These are phyloP conservation scores for Eurotiales sp. DNA, from an alignment of 2,329 filamentous ascomycete species.

Conservation along the genomic window DNA sequence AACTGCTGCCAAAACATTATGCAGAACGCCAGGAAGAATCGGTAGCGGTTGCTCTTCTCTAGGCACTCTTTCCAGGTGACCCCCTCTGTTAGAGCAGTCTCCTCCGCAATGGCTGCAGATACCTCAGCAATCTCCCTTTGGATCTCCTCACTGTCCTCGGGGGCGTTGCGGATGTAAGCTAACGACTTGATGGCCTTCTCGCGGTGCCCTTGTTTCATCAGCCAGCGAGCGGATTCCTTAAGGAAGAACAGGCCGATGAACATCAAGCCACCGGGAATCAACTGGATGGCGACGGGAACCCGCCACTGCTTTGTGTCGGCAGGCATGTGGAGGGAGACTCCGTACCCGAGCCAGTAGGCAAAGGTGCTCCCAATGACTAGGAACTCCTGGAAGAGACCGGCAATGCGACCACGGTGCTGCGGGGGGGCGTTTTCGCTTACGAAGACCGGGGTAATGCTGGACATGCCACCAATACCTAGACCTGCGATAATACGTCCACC, in stretches of 20 bases:
- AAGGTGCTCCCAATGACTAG: slow-evolving; percentile 44
- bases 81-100: slow-evolving; percentile 37
- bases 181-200: slow-evolving; percentile 41
- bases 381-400: slow-evolving; percentile 36
- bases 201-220: slow-evolving; percentile 50
- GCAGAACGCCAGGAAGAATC: slow-evolving; percentile 33
- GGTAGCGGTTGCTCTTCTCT: slow-evolving; percentile 34
- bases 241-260: slow-evolving; percentile 49
- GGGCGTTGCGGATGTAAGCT: slow-evolving; percentile 34
- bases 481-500: slow-evolving; percentile 36
- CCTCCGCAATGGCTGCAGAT: slow-evolving; percentile 39
- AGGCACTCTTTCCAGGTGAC: slow-evolving; percentile 41
- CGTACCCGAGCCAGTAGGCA: slow-evolving; percentile 53
- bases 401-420: slow-evolving; percentile 30
- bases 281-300: slow-evolving; percentile 51
- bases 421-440: slow-evolving; percentile 34
- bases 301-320: slow-evolving; percentile 50
- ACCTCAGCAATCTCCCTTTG: slow-evolving; percentile 37
- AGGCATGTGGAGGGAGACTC: slow-evolving; percentile 44
- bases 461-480: slow-evolving; percentile 37
- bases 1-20: slow-evolving; percentile 43
- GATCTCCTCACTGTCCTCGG: slow-evolving; percentile 23
- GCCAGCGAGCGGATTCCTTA: slow-evolving; percentile 52
- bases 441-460: slow-evolving; percentile 35
- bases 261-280: slow-evolving; percentile 50